Evolutionary conservation across 495 filamentous ascomycete species (phyloP).

Genomic region (Aspergillus carlsbadensis): DNA sequence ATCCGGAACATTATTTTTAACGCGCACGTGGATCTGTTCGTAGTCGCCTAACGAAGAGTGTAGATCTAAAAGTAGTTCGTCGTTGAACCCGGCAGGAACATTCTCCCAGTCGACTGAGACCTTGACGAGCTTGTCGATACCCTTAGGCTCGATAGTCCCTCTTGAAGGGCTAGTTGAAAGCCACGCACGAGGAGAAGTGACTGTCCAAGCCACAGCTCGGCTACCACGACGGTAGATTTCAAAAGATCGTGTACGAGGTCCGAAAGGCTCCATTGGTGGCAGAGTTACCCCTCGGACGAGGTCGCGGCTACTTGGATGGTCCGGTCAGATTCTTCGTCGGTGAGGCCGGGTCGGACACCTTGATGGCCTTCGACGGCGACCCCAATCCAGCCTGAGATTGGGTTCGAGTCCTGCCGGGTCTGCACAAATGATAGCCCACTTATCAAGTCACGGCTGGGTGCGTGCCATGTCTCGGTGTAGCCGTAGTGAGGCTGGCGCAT

Average conservation of each 20-base stretch:
- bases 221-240: constrained; percentile 68
- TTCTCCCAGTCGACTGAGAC: constrained; percentile 45
- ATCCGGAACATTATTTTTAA: constrained; percentile 57
- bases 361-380: constrained; percentile 62
- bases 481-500: constrained; percentile 60
- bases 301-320: too few species aligned
- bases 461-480: constrained; percentile 22
- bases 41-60: too few species aligned
- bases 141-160: constrained; percentile 49
- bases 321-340: too few species aligned
- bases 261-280: constrained; percentile 61
- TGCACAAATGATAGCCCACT: too few species aligned
- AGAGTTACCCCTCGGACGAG: constrained; percentile 29
- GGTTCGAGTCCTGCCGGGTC: too few species aligned
- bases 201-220: constrained; percentile 54
- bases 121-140: constrained; percentile 56
- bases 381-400: constrained; percentile 40
- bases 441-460: too few species aligned
- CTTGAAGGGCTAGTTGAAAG: constrained; percentile 54
- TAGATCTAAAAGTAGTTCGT: too few species aligned
- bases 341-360: constrained; percentile 29
- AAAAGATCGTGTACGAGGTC: constrained; percentile 58
- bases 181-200: constrained; percentile 52
- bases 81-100: too few species aligned
- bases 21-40: too few species aligned